Percentiles rank a stretch among this genome's conserved stretches.
Evolutionary conservation across 805 yeast genomes (phyloP).

Genomic region (Candida sithepensis): DNA sequence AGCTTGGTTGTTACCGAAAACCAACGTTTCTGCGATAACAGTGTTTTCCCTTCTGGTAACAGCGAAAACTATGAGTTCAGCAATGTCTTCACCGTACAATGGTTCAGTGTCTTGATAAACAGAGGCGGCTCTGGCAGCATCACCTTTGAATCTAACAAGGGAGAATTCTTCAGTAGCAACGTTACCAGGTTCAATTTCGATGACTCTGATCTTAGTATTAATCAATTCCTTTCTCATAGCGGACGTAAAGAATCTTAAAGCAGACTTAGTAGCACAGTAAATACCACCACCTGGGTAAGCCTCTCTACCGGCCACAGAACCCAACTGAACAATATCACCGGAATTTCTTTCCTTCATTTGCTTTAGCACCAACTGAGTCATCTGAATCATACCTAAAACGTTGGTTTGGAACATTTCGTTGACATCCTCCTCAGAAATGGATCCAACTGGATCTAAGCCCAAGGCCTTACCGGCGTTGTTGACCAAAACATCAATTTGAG

Average conservation of each 20-base stretch:
- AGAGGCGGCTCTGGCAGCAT: slow-evolving; percentile 52
- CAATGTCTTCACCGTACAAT: slow-evolving; percentile 68
- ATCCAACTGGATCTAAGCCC: slow-evolving; percentile 76
- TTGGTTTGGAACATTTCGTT: slow-evolving; percentile 79
- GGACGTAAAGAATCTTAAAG: slow-evolving; percentile 67
- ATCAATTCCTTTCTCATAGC: slow-evolving; percentile 57
- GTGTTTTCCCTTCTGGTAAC: slow-evolving; percentile 66
- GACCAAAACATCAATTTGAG: slow-evolving; percentile 60
- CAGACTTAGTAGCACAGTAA: slow-evolving; percentile 73
- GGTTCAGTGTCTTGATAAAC: slow-evolving; percentile 70
- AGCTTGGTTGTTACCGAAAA: slow-evolving; percentile 86
- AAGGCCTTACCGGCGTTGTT: slow-evolving; percentile 80
- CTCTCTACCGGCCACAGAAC: slow-evolving; percentile 77
- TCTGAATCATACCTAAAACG: slow-evolving; percentile 77
- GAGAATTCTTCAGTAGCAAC: slow-evolving; percentile 75
- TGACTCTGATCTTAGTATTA: slow-evolving; percentile 55
- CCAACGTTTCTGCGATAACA: slow-evolving; percentile 75
- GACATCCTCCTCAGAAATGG: slow-evolving; percentile 59
- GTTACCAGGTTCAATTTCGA: slow-evolving; percentile 75
- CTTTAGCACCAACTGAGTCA: slow-evolving; percentile 77
- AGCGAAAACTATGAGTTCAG: slow-evolving; percentile 67
- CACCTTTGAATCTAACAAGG: slow-evolving; percentile 61
- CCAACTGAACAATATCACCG: slow-evolving; percentile 73
- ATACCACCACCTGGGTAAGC: slow-evolving; percentile 78
- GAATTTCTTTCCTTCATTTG: slow-evolving; percentile 64